Percentiles rank a stretch among this genome's conserved stretches.
These are phyloP conservation scores for Alternaria viburni DNA, from an alignment of 2,329 filamentous ascomycete genomes.

Conservation along the genomic window DNA sequence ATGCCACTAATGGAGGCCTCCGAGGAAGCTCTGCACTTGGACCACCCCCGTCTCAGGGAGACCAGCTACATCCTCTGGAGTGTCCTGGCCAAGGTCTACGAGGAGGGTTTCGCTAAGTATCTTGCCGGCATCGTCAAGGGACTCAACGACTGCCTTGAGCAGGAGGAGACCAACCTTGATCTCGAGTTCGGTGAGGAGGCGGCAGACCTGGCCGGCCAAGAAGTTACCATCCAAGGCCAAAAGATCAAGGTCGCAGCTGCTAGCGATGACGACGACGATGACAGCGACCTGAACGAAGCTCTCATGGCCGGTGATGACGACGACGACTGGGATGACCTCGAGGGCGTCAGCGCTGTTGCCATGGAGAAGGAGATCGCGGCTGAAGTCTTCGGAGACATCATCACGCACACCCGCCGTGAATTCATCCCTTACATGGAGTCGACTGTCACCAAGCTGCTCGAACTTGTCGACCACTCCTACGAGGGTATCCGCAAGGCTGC, in stretches of 20 bases:
- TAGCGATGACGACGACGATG: conserved; percentile 67
- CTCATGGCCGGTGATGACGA: conserved; percentile 75
- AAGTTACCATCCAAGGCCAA: conserved; percentile 80
- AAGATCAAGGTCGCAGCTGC: conserved; percentile 78
- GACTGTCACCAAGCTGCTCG: conserved; percentile 80
- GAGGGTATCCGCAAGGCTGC: conserved; percentile 93
- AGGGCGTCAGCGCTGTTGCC: conserved; percentile 84
- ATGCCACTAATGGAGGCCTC: conserved; percentile 88
- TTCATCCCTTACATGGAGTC: conserved; percentile 87
- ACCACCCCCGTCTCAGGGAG: conserved; percentile 89
- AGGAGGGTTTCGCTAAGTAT: conserved; percentile 80
- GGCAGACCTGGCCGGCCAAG: conserved; percentile 74
- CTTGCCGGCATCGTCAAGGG: conserved; percentile 78
- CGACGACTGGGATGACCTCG: conserved; percentile 83
- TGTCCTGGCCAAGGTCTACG: conserved; percentile 91
- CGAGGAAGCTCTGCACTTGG: conserved; percentile 86
- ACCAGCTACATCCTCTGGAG: conserved; percentile 98
- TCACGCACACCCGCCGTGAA: conserved; percentile 81
- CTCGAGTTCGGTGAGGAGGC: conserved; percentile 77
- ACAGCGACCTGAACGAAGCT: conserved; percentile 62
- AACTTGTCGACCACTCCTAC: conserved; percentile 85
- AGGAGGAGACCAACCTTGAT: conserved; percentile 84
- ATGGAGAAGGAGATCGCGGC: conserved; percentile 97
- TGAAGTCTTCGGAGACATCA: conserved; percentile 91
- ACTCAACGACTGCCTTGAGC: conserved; percentile 82